Conservation (phyloP, 2,329 filamentous ascomycete genomes). For the Pestalotiopsis sp. region DNA sequence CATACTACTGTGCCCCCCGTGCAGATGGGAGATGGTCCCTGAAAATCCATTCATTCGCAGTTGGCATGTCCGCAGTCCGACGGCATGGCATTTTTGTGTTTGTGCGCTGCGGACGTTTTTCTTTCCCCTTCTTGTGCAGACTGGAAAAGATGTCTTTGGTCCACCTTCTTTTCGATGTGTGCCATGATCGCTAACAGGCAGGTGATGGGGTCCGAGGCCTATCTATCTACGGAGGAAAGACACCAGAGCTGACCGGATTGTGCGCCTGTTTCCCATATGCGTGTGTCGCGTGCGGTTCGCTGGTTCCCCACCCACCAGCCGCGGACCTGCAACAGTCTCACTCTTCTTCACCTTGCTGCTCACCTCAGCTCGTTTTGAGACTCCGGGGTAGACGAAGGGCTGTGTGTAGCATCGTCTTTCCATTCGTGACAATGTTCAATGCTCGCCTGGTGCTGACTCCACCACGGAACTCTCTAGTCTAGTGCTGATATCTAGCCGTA, state of each 20-base stretch:
- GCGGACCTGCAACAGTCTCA: neutral
- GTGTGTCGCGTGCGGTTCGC: neutral
- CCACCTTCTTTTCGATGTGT: neutral
- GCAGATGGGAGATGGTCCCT: neutral
- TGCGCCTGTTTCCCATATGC: neutral
- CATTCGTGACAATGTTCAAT: too few relatives aligned
- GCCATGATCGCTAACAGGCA: neutral
- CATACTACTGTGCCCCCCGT: too few relatives aligned
- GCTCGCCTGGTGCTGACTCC: neutral
- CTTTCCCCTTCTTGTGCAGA: neutral
- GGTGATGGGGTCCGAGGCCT: neutral
- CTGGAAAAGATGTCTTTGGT: neutral
- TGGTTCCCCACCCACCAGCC: neutral
- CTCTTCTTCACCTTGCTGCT: neutral
- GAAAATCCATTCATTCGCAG: neutral
- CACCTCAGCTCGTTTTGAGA: neutral
- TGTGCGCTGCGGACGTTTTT: neutral
- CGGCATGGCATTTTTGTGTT: neutral
- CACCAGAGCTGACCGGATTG: neutral
- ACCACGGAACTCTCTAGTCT: neutral
- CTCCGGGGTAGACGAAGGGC: neutral
- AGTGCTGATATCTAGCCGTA: neutral
- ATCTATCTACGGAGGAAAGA: neutral
- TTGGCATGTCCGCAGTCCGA: neutral
- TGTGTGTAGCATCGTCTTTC: neutral